Evolutionary conservation across 768 basidiomycete species (phyloP).

Genomic region (Auriscalpium vulgare): DNA sequence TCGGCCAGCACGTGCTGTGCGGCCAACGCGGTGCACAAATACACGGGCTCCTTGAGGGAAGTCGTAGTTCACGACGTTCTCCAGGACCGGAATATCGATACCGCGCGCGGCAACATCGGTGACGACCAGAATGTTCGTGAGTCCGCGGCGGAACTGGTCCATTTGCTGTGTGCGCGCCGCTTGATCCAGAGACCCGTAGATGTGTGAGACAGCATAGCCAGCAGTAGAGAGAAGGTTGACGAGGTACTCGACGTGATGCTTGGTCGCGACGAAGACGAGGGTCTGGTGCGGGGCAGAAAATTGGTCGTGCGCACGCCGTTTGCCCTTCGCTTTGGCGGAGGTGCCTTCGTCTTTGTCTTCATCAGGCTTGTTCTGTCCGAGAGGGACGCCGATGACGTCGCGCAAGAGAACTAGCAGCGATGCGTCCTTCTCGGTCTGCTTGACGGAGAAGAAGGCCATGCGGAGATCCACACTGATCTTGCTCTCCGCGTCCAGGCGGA

Average conservation of each 20-base stretch:
- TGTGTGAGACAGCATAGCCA: conserved; percentile 86
- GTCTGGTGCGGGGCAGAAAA: conserved; percentile 78
- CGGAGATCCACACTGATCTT: conserved; percentile 91
- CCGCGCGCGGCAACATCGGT: conserved; percentile 98
- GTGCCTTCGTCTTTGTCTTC: conserved; percentile 22
- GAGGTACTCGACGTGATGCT: conserved; percentile 97
- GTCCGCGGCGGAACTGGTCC: conserved; percentile 77
- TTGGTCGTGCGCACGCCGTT: conserved; percentile 41
- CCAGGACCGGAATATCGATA: conserved; percentile 93
- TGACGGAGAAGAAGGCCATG: conserved; percentile 92
- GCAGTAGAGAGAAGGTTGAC: conserved; percentile 65
- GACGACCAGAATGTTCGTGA: conserved; percentile 82
- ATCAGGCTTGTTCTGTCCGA: conserved; percentile 30
- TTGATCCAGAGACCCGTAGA: conserved; percentile 95
- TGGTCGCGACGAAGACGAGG: conserved; percentile 91
- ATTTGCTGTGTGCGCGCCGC: conserved; percentile 83
- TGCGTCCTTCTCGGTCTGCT: conserved; percentile 91
- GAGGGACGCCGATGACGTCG: conserved; percentile 80
- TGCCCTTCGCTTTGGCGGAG: conserved; percentile 32
- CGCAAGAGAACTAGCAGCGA: conserved; percentile 76
- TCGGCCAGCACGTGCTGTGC: conserved; percentile 91
- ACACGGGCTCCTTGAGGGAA: conserved; percentile 91
- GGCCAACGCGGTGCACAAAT: conserved; percentile 94
- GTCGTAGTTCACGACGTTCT: conserved; percentile 97
- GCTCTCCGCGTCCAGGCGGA: conserved; percentile 92